phyloP scores from a whole-genome alignment of 2,329 filamentous ascomycete species.

The Ophiostoma triangulosporum region DNA sequence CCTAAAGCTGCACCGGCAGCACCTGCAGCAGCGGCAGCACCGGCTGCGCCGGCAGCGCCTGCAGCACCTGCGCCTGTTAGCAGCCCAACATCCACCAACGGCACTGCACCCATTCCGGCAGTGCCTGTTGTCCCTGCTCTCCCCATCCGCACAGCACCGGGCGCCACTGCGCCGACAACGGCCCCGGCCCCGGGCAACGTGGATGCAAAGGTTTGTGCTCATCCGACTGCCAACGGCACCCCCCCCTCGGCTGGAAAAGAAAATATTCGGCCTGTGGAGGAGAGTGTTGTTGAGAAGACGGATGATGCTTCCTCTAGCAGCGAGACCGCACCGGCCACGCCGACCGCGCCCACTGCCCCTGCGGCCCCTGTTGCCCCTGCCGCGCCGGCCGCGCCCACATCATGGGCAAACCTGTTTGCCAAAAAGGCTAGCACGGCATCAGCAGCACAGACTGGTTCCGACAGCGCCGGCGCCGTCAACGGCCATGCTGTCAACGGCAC shows the following conservation, averaged over 20 bases:
- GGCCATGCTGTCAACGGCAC: slow-evolving; percentile 15
- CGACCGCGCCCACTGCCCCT: neutral
- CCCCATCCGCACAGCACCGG: slow-evolving; percentile 20
- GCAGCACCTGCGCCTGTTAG: neutral
- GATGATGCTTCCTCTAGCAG: neutral
- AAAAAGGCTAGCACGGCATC: slow-evolving; percentile 17
- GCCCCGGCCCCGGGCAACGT: slow-evolving; percentile 1
- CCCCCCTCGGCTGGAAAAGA: neutral
- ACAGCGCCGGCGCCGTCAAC: slow-evolving; percentile 16
- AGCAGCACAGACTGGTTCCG: slow-evolving; percentile 13
- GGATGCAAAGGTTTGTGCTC: neutral
- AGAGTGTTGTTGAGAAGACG: neutral
- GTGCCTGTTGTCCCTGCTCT: slow-evolving; percentile 34
- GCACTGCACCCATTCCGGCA: slow-evolving; percentile 14
- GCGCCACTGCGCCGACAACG: neutral
- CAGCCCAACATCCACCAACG: neutral
- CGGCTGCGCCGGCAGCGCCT: neutral
- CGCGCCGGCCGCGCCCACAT: neutral
- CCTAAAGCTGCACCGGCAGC: neutral
- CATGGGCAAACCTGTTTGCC: slow-evolving; percentile 26
- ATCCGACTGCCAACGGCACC: neutral
- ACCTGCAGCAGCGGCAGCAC: neutral
- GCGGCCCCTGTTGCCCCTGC: neutral
- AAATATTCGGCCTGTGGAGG: neutral
- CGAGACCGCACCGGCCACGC: neutral